Evolutionary conservation across 2,329 filamentous ascomycete genomes (phyloP), one percentile per base, ranked within the genome.

Genomic region (Chrysoporthe austroafricana): DNA sequence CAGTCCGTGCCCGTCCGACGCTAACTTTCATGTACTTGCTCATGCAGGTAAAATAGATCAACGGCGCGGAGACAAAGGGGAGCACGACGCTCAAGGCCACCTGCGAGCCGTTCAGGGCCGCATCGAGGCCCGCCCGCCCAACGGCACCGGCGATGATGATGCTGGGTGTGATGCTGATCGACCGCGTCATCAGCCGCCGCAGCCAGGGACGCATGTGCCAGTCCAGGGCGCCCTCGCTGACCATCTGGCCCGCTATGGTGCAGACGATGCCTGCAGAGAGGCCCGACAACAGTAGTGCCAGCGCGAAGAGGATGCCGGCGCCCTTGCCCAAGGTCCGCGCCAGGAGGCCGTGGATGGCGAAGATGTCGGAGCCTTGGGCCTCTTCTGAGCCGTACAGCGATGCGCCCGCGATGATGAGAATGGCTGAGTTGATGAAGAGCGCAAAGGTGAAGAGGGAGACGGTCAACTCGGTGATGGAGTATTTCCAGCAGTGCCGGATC

Each of bases 241-340:
- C 90, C 89, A 97, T 96, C 77, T 97, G 93, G 0, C 93, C 93
- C 0, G 93, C 87, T 72, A 97, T 96, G 1, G 94, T 97, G 80
- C 93, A 96, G 2, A 96, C 90, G 46, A 97, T 92, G 6, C 93
- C 93, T 0, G 93, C 93, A 0, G 90, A 92, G 14, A 93, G 86
- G 9, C 93, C 93, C 0, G 91, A 94, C 0, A 96, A 86, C 0
- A 97, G 85, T 1, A 97, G 81, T 0, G 93, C 92, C 2, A 96
- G 82, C 0, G 92, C 92, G 71, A 97, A 97, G n/a, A 97, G 83
- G 2, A 91, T 92, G 1, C 92, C 94, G 0, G 93, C 94, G 0
- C 86, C 91, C 0, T 90, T 88, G 0, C 91, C 88, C 63, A 97
- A 88, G 65, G 87, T 90, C 0, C 78, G 74, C 0, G 88, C 85